Conservation (phyloP, 352 stramenopile genomes). For the Globisporangium heterothallicum region DNA sequence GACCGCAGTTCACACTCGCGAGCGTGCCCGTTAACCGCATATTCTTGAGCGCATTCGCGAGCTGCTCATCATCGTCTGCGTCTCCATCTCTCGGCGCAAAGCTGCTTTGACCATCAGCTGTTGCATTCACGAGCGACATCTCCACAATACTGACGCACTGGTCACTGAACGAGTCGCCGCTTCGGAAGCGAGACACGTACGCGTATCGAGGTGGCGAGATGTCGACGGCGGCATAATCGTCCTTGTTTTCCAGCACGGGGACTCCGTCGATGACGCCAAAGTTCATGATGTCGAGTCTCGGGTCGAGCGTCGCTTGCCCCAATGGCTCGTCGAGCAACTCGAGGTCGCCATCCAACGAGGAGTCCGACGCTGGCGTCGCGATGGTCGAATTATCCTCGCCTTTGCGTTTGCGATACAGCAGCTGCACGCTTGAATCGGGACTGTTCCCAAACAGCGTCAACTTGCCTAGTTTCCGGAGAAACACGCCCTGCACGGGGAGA, state of each 20-base stretch:
- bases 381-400: conserved; percentile 13
- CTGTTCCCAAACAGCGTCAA: conserved; percentile 83
- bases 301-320: conserved; percentile 24
- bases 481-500: conserved; percentile 77
- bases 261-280: conserved; percentile 61
- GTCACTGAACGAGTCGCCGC: conserved; percentile 76
- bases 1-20: conserved; percentile 68
- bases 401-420: conserved; percentile 59
- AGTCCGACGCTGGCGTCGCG: conserved; percentile 9
- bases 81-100: conserved; percentile 8
- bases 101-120: conserved; percentile 9
- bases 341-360: conserved; percentile 17
- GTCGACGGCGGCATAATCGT: conserved; percentile 67
- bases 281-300: conserved; percentile 51
- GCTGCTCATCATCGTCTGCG: conserved; percentile 22
- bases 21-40: conserved; percentile 58
- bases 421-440: conserved; percentile 68
- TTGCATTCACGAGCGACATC: conserved; percentile 55
- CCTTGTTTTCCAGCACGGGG: conserved; percentile 45
- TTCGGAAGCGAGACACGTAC: conserved; percentile 74
- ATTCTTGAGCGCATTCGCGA: conserved; percentile 34
- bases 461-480: conserved; percentile 60
- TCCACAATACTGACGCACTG: conserved; percentile 82
- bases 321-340: conserved; percentile 18
- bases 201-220: conserved; percentile 77